Evolutionary conservation across 371 early-diverging fungal species (phyloP).

Genomic region (Mucor saturninus): DNA sequence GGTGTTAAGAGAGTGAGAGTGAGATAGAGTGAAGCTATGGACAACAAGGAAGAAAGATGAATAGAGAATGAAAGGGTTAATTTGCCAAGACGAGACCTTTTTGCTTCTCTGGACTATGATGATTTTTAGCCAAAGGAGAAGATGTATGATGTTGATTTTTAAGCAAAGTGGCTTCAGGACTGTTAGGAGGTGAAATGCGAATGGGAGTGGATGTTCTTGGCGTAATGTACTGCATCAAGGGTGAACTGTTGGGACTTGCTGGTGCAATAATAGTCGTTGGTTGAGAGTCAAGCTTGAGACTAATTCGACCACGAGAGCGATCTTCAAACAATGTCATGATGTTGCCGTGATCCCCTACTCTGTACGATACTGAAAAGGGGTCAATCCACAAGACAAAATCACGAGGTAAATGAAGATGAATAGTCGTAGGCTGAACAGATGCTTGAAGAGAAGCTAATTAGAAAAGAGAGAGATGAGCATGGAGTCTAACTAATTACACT

Average conservation of each 20-base stretch:
- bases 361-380: slow-evolving; percentile 77
- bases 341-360: slow-evolving; percentile 78
- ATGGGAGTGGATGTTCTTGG: slow-evolving; percentile 48
- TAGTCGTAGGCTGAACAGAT: slow-evolving; percentile 25
- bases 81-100: slow-evolving; percentile 24
- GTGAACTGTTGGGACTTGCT: slow-evolving; percentile 18
- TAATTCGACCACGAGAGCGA: slow-evolving; percentile 61
- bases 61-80: slow-evolving; percentile 3
- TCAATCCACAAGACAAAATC: slow-evolving; percentile 86
- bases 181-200: slow-evolving; percentile 54
- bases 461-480: not conserved
- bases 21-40: not conserved
- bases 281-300: slow-evolving; percentile 45
- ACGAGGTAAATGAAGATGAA: slow-evolving; percentile 61
- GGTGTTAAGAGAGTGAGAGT: not conserved
- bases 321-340: slow-evolving; percentile 78
- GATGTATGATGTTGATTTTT: slow-evolving; percentile 9
- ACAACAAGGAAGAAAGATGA: too few species aligned
- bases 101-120: slow-evolving; percentile 10
- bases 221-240: slow-evolving; percentile 35
- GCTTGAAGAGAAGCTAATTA: slow-evolving; percentile 35
- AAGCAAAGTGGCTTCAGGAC: slow-evolving; percentile 30
- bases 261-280: slow-evolving; percentile 14
- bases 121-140: slow-evolving; percentile 12
- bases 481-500: not conserved